Percentiles rank a stretch among this genome's conserved stretches.
Conservation (phyloP, 148 eudicot genomes). For the Suaeda aralocaspica region DNA sequence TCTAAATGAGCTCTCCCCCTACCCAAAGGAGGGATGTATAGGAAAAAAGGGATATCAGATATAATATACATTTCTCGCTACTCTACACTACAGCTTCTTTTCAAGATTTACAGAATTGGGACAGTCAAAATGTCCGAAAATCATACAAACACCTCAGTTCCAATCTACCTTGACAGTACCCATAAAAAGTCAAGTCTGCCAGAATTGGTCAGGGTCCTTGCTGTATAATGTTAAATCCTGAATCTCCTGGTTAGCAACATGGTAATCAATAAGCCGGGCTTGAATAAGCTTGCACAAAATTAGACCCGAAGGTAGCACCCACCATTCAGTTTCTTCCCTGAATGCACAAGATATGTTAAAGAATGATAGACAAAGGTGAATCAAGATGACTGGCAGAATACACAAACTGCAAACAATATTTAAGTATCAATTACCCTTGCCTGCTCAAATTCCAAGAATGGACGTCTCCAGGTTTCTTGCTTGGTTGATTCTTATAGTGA, state of each 20-base stretch:
- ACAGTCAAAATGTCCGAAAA: background rate
- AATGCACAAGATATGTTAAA: slow-evolving; percentile 6
- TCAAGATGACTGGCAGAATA: background rate
- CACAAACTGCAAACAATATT: background rate
- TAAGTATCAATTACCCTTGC: slow-evolving; percentile 32
- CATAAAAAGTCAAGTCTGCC: slow-evolving; percentile 46
- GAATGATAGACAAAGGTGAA: background rate
- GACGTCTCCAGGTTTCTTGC: slow-evolving; percentile 36
- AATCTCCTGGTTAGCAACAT: slow-evolving; percentile 93
- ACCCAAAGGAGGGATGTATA: background rate
- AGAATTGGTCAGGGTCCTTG: slow-evolving; percentile 59
- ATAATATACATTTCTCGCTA: slow-evolving; percentile 18
- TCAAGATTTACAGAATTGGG: slow-evolving; percentile 13
- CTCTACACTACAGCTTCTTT: slow-evolving; percentile 6
- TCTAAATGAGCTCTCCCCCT: background rate
- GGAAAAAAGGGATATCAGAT: background rate
- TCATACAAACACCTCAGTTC: background rate
- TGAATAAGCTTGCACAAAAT: slow-evolving; percentile 66
- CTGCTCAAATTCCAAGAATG: slow-evolving; percentile 70
- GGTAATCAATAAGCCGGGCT: slow-evolving; percentile 71
- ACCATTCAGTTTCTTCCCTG: slow-evolving; percentile 97
- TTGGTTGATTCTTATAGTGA: slow-evolving; percentile 51
- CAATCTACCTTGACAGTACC: background rate
- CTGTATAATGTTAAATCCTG: slow-evolving; percentile 80
- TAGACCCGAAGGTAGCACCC: slow-evolving; percentile 78